These are phyloP conservation scores for Hypoxylon subgilvum DNA, from an alignment of 495 filamentous ascomycete species.

Conservation along the genomic window DNA sequence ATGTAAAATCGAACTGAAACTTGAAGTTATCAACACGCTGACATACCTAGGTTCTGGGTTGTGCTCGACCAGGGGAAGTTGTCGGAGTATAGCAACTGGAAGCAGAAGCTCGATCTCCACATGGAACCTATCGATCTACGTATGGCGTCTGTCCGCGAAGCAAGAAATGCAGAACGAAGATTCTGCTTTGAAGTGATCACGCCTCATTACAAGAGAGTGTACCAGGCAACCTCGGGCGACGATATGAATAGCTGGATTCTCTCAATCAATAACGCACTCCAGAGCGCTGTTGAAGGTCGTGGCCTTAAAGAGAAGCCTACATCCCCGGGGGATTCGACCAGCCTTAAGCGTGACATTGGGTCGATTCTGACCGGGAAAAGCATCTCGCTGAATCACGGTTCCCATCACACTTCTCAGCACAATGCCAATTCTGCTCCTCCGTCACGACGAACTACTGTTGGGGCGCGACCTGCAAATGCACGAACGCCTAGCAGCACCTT, in stretches of 20 bases:
- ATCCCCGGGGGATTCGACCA: constrained; percentile 56
- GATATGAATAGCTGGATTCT: constrained; percentile 98
- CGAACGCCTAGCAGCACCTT: constrained; percentile 72
- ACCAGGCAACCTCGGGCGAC: constrained; percentile 96
- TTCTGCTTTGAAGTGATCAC: constrained; percentile 99
- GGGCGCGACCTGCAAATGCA: constrained; percentile 77
- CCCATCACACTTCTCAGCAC: constrained; percentile 50
- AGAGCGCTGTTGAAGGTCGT: constrained; percentile 89
- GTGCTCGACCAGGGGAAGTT: constrained; percentile 94
- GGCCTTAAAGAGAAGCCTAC: constrained; percentile 59
- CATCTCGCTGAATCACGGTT: constrained; percentile 69
- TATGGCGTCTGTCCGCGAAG: constrained; percentile 95
- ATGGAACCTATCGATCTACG: constrained; percentile 98
- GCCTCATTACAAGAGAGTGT: constrained; percentile 93
- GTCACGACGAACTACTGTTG: constrained; percentile 83
- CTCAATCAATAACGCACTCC: constrained; percentile 95
- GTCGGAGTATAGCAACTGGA: constrained; percentile 99
- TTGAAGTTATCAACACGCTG: constrained; percentile 2
- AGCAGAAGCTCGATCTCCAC: constrained; percentile 92
- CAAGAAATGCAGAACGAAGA: constrained; percentile 88
- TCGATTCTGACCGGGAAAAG: constrained; percentile 95
- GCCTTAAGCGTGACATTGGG: constrained; percentile 79
- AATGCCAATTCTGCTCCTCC: constrained; percentile 64
- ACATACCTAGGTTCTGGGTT: constrained; percentile 83
- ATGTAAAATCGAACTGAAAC: constrained; percentile 46